phyloP scores from a whole-genome alignment of 768 basidiomycete species.

The Russula griseocarnosa region DNA sequence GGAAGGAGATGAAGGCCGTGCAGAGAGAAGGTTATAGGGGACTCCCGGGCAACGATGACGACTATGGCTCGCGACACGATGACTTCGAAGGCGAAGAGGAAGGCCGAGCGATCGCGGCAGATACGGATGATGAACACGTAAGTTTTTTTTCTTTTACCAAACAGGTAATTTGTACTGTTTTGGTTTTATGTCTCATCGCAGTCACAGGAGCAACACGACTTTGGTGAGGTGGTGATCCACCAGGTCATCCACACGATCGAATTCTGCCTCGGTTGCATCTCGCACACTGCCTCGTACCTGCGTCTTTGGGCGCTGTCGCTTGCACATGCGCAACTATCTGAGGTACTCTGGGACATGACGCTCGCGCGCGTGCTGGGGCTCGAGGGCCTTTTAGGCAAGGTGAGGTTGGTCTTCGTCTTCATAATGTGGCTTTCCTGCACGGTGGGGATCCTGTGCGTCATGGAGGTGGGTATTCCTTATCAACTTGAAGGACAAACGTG shows the following conservation, averaged over 20 bases:
- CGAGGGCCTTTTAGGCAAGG: constrained; percentile 54
- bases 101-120: constrained; percentile 69
- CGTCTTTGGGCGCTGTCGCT: constrained; percentile 97
- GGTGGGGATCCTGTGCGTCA: constrained; percentile 77
- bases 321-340: constrained; percentile 95
- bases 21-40: constrained; percentile 82
- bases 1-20: constrained; percentile 83
- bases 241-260: constrained; percentile 99
- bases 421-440: constrained; percentile 78
- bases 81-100: constrained; percentile 76
- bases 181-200: neutral
- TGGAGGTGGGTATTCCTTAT: constrained; percentile 70
- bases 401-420: constrained; percentile 46
- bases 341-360: constrained; percentile 90
- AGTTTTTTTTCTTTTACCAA: constrained; percentile 38
- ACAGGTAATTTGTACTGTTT: neutral
- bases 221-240: constrained; percentile 92
- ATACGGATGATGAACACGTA: constrained; percentile 71
- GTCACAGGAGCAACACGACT: constrained; percentile 76
- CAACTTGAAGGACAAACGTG: constrained; percentile 25
- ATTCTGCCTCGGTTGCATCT: constrained; percentile 98
- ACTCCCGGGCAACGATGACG: constrained; percentile 53
- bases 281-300: constrained; percentile 91
- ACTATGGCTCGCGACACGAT: constrained; percentile 50
- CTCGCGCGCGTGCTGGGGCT: constrained; percentile 59